These are phyloP conservation scores for Pisolithus microcarpus DNA, from an alignment of 768 basidiomycete genomes.

Conservation along the genomic window DNA sequence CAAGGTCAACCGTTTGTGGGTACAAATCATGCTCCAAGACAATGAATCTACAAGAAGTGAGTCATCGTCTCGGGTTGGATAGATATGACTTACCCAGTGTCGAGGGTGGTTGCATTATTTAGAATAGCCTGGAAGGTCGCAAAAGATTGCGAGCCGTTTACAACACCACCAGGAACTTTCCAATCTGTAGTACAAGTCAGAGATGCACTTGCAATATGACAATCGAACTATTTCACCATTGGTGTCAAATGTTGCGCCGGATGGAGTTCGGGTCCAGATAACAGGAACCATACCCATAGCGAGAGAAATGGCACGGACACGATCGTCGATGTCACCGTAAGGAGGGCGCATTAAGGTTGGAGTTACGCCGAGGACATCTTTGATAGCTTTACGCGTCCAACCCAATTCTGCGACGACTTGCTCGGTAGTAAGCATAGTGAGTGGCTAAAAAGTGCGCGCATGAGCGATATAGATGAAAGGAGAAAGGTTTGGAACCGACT, in stretches of 20 bases:
- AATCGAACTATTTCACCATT: conserved; percentile 41
- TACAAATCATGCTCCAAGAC: conserved; percentile 86
- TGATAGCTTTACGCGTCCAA: conserved; percentile 85
- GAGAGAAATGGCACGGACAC: conserved; percentile 81
- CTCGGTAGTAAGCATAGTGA: conserved; percentile 67
- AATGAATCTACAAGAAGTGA: conserved; percentile 53
- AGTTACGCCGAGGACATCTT: conserved; percentile 64
- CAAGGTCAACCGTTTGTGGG: conserved; percentile 81
- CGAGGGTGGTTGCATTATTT: conserved; percentile 50
- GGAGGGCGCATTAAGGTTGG: conserved; percentile 77
- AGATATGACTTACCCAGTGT: conserved; percentile 44
- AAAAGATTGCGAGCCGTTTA: conserved; percentile 58
- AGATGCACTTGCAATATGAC: conserved; percentile 1
- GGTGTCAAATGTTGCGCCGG: conserved; percentile 57
- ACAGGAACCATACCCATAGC: conserved; percentile 91
- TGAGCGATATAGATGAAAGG: conserved; percentile 7
- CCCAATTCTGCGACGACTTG: conserved; percentile 91
- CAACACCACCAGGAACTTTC: conserved; percentile 74
- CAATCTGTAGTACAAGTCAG: conserved; percentile 49
- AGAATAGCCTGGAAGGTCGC: conserved; percentile 71
- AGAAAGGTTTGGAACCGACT: conserved; percentile 26
- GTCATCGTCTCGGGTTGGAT: neutral
- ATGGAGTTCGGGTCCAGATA: conserved; percentile 73
- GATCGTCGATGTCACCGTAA: conserved; percentile 85
- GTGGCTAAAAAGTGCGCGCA: conserved; percentile 33